A percentile compares a stretch with the other conserved stretches of the same genome.
Conservation (phyloP, 2,329 filamentous ascomycete genomes). For the Acephala macrosclerotiorum region DNA sequence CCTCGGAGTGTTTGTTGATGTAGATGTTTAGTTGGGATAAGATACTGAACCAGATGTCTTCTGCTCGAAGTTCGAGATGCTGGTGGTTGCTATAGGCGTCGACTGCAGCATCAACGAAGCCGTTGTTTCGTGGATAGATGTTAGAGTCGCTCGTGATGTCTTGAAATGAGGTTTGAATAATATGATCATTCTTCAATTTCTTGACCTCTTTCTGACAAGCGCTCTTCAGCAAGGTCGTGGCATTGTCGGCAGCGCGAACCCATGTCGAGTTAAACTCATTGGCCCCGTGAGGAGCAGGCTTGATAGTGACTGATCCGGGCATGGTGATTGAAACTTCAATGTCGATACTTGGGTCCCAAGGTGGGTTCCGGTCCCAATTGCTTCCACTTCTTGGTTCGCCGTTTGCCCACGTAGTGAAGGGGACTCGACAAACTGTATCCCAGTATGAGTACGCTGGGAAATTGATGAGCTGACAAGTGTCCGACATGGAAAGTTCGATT, state of each 20-base stretch:
- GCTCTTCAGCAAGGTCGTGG: slow-evolving; percentile 7
- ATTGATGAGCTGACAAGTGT: no score
- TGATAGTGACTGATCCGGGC: slow-evolving; percentile 17
- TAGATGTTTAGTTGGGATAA: slow-evolving; percentile 55
- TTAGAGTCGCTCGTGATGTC: slow-evolving; percentile 16
- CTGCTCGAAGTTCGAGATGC: slow-evolving; percentile 55
- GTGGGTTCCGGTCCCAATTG: no score
- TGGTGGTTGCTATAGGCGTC: slow-evolving; percentile 45
- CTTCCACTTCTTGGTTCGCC: no score
- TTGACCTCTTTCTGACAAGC: background rate
- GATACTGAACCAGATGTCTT: slow-evolving; percentile 62
- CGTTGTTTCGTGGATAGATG: slow-evolving; percentile 33
- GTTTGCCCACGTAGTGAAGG: no score
- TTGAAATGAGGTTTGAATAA: slow-evolving; percentile 38
- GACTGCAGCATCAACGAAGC: slow-evolving; percentile 17
- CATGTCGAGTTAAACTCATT: background rate
- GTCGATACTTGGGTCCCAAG: no score
- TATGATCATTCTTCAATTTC: background rate
- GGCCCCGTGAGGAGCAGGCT: slow-evolving; percentile 21
- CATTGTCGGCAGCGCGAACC: background rate
- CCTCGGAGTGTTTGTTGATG: slow-evolving; percentile 54
- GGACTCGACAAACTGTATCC: no score
- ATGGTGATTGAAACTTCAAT: slow-evolving; percentile 5
- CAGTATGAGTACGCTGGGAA: no score
- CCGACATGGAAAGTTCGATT: no score